Percentiles rank a stretch among this genome's conserved stretches.
phyloP scores from a whole-genome alignment of 371 early-diverging fungal species.

The Mucor velutinosus region DNA sequence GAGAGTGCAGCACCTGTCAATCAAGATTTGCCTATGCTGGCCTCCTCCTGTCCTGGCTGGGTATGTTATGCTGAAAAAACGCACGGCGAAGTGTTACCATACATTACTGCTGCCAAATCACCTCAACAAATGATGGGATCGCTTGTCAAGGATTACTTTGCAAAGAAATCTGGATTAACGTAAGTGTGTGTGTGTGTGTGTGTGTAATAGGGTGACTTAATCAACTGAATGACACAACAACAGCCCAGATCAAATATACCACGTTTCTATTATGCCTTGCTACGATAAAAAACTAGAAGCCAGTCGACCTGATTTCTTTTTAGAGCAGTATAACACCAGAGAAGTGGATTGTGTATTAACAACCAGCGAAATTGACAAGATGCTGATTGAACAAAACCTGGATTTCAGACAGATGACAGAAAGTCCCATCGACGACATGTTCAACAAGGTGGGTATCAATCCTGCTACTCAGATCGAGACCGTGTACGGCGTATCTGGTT shows the following conservation, averaged over 20 bases:
- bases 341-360: conserved; percentile 97
- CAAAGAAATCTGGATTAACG: conserved; percentile 58
- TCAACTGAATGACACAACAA: background rate
- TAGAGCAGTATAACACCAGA: conserved; percentile 73
- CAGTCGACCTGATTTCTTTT: conserved; percentile 87
- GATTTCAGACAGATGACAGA: conserved; percentile 56
- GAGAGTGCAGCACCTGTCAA: conserved; percentile 12
- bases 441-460: conserved; percentile 49
- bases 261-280: conserved; percentile 96
- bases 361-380: conserved; percentile 79
- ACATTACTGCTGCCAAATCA: conserved; percentile 85
- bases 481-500: conserved; percentile 69
- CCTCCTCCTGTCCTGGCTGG: conserved; percentile 92
- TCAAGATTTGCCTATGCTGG: conserved; percentile 70
- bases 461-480: conserved; percentile 42
- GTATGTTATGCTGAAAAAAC: conserved; percentile 99
- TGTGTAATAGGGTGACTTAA: background rate
- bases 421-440: conserved; percentile 54
- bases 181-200: conserved; percentile 20
- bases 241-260: conserved; percentile 80
- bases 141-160: conserved; percentile 83
- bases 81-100: conserved; percentile 82
- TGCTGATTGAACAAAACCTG: conserved; percentile 70
- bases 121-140: conserved; percentile 97
- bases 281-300: conserved; percentile 98